Conservation (phyloP, 78 protist species). For the Dictyostelium capitatum region DNA sequence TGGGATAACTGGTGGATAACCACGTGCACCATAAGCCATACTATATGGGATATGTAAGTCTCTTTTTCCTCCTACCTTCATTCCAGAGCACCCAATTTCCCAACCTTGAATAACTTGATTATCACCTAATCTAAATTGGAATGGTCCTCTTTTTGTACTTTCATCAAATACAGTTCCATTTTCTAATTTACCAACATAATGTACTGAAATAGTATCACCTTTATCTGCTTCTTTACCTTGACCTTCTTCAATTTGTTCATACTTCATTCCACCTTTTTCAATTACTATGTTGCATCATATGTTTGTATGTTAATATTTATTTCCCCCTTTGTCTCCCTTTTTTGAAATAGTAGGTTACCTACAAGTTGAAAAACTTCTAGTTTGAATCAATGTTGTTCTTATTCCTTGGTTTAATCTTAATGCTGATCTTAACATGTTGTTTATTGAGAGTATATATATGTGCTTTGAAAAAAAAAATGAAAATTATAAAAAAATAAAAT, state of each 20-base stretch:
- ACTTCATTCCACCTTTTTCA: too few species aligned
- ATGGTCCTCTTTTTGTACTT: conserved; percentile 30
- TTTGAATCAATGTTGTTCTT: too few species aligned
- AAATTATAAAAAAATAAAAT: too few species aligned
- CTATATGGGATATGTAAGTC: conserved; percentile 77
- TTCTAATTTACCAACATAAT: conserved; percentile 81
- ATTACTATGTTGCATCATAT: too few species aligned
- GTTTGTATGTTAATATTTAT: too few species aligned
- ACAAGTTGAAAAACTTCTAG: too few species aligned
- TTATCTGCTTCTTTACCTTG: conserved; percentile 36
- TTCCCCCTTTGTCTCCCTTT: too few species aligned
- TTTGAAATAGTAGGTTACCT: too few species aligned
- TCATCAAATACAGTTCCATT: conserved; percentile 81
- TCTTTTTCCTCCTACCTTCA: conserved; percentile 86
- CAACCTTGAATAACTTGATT: conserved; percentile 90
- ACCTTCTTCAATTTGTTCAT: conserved; percentile 22
- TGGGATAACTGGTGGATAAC: conserved; percentile 79
- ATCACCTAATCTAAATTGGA: conserved; percentile 46
- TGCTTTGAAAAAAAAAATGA: too few species aligned
- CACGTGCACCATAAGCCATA: conserved; percentile 84
- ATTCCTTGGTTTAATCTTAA: too few species aligned
- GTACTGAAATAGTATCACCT: conserved; percentile 80
- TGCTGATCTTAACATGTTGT: too few species aligned
- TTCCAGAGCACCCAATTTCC: conserved; percentile 89
- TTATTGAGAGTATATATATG: too few species aligned